These are phyloP conservation scores for Pythium inflatum DNA, from an alignment of 352 stramenopile genomes.

Conservation along the genomic window DNA sequence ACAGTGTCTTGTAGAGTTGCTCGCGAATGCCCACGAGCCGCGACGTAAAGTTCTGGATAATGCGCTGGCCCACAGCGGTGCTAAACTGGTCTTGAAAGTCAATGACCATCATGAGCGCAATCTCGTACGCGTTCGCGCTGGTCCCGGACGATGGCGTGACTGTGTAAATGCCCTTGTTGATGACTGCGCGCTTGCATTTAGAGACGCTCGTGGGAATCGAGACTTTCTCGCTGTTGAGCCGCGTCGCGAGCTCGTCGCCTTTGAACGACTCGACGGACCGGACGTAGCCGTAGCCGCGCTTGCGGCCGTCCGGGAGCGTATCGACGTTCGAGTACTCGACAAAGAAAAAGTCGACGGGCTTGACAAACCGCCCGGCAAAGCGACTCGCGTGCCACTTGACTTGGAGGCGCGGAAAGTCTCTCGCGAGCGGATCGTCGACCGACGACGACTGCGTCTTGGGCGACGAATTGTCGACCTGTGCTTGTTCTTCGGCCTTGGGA, in stretches of 20 bases:
- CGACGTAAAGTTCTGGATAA: constrained; percentile 80
- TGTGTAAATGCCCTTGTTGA: constrained; percentile 82
- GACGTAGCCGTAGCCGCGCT: constrained; percentile 77
- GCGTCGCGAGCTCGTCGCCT: constrained; percentile 73
- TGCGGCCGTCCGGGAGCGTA: constrained; percentile 59
- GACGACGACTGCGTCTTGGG: constrained; percentile 49
- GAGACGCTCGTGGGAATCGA: constrained; percentile 74
- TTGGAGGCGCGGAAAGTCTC: constrained; percentile 68
- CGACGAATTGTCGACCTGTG: constrained; percentile 33
- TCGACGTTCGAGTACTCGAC: constrained; percentile 87
- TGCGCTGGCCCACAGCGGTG: constrained; percentile 57
- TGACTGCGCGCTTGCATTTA: constrained; percentile 85
- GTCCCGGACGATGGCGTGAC: constrained; percentile 42
- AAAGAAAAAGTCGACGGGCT: constrained; percentile 87
- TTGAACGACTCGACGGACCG: constrained; percentile 85
- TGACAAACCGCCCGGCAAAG: constrained; percentile 80
- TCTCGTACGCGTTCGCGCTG: constrained; percentile 58
- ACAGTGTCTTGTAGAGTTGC: constrained; percentile 84
- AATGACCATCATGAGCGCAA: constrained; percentile 86
- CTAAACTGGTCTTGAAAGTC: constrained; percentile 86
- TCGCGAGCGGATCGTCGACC: constrained; percentile 41
- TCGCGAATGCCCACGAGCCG: constrained; percentile 82
- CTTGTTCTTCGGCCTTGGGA: constrained; percentile 11
- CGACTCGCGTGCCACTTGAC: constrained; percentile 88
- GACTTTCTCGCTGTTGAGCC: constrained; percentile 65